phyloP scores from a whole-genome alignment of 2,329 filamentous ascomycete species.

The Apiospora marii region DNA sequence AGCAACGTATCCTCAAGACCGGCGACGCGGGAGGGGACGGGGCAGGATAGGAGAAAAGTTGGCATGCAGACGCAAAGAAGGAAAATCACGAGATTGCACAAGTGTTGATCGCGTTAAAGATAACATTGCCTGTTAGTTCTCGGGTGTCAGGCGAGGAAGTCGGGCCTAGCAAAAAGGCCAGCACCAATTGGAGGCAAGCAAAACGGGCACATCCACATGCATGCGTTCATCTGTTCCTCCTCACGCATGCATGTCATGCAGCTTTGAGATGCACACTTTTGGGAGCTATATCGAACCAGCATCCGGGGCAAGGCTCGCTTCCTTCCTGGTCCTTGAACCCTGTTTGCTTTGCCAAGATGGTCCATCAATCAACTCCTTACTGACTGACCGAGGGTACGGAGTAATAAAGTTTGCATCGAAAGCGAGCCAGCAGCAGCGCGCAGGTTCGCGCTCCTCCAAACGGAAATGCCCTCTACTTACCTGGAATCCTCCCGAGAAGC shows the following conservation, averaged over 20 bases:
- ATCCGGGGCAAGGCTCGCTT: conserved; percentile 19
- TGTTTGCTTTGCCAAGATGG: not conserved
- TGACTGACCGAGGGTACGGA: not conserved
- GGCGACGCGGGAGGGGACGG: too few species aligned
- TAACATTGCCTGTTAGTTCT: not conserved
- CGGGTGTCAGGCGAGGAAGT: not conserved
- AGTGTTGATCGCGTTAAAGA: not conserved
- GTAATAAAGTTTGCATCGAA: conserved; percentile 10
- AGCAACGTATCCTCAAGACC: not conserved
- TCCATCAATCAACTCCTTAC: conserved; percentile 9
- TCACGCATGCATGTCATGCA: conserved; percentile 24
- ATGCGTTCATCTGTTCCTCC: conserved; percentile 22
- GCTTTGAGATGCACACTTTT: conserved; percentile 17
- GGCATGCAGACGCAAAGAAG: not conserved
- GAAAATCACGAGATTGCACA: not conserved
- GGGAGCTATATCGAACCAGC: conserved; percentile 14
- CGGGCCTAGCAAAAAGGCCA: not conserved
- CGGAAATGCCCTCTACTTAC: not conserved
- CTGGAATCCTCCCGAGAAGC: too few species aligned
- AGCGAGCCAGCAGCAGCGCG: not conserved
- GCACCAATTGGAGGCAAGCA: not conserved
- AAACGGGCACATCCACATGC: conserved; percentile 15
- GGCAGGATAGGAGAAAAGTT: not conserved
- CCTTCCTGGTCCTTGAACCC: conserved; percentile 18
- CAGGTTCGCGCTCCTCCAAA: not conserved